A percentile compares a stretch with the other conserved stretches of the same genome.
These are phyloP conservation scores for Fusarium albidum DNA, from an alignment of 2,329 filamentous ascomycete genomes.

Conservation along the genomic window DNA sequence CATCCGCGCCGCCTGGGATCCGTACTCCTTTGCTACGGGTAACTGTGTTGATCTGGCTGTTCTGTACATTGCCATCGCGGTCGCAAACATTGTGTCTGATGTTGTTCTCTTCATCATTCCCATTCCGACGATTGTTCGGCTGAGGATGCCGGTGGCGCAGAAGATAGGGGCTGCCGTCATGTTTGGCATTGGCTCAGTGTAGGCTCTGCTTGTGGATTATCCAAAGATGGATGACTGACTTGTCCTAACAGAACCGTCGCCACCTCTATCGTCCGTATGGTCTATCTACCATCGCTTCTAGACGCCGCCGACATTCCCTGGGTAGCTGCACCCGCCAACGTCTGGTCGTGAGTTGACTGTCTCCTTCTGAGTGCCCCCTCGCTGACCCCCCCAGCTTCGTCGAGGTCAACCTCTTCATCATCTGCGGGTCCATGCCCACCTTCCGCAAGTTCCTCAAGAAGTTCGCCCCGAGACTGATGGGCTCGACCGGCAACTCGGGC, in stretches of 20 bases:
- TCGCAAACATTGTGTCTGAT: slow-evolving; percentile 56
- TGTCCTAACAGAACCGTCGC: slow-evolving; percentile 39
- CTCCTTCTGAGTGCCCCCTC: not conserved
- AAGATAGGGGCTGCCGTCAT: slow-evolving; percentile 53
- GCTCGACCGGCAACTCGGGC: slow-evolving; percentile 64
- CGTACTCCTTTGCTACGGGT: slow-evolving; percentile 36
- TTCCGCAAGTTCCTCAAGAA: slow-evolving; percentile 63
- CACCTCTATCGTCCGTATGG: slow-evolving; percentile 42
- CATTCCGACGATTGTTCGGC: slow-evolving; percentile 51
- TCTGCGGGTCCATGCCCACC: slow-evolving; percentile 43
- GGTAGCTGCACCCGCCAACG: slow-evolving; percentile 37
- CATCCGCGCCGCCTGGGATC: slow-evolving; percentile 30
- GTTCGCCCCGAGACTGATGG: slow-evolving; percentile 69
- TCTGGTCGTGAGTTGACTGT: slow-evolving; percentile 37
- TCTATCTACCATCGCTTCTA: slow-evolving; percentile 35
- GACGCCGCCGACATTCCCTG: slow-evolving; percentile 38
- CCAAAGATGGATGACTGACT: not conserved
- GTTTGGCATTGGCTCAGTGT: slow-evolving; percentile 52
- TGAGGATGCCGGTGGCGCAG: slow-evolving; percentile 55
- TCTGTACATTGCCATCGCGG: slow-evolving; percentile 58
- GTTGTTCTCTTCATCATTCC: slow-evolving; percentile 55
- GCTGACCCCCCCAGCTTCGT: slow-evolving; percentile 36
- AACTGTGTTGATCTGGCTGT: slow-evolving; percentile 53
- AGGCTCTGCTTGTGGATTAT: not conserved
- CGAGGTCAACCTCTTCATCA: slow-evolving; percentile 49